phyloP scores from a whole-genome alignment of 1,284 basidiomycete species.

The Boletus smithii region DNA sequence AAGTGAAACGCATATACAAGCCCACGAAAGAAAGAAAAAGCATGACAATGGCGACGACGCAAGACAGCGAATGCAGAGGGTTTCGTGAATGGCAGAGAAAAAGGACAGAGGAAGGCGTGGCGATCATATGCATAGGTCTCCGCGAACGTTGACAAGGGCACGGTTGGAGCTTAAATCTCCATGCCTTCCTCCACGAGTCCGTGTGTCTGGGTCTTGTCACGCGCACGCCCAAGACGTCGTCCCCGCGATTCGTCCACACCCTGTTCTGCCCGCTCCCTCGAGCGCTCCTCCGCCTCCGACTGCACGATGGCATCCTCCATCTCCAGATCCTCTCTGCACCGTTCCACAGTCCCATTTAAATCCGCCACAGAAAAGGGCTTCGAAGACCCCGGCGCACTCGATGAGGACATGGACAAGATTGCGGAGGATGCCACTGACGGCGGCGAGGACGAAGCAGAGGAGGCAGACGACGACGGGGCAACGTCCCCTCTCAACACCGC shows the following conservation, averaged over 20 bases:
- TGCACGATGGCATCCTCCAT: slow-evolving; percentile 18
- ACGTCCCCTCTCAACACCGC: slow-evolving; percentile 20
- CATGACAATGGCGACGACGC: neutral
- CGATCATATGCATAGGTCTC: no score
- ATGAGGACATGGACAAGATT: slow-evolving; percentile 20
- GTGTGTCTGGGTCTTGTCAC: slow-evolving; percentile 17
- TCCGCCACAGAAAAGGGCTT: slow-evolving; percentile 16
- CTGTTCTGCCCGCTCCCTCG: neutral
- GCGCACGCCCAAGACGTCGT: slow-evolving; percentile 16
- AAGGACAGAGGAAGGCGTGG: no score
- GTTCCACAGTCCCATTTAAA: neutral
- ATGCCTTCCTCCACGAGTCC: slow-evolving; percentile 16
- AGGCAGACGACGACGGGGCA: slow-evolving; percentile 2
- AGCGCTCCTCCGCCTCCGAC: slow-evolving; percentile 1
- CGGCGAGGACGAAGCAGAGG: slow-evolving; percentile 17
- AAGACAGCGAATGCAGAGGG: no score
- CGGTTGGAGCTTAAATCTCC: slow-evolving; percentile 14
- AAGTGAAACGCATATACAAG: slow-evolving; percentile 5
- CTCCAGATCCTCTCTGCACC: slow-evolving; percentile 18
- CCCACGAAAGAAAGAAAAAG: neutral
- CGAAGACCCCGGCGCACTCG: slow-evolving; percentile 6
- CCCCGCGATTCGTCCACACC: slow-evolving; percentile 16
- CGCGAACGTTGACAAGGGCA: no score
- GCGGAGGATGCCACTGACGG: slow-evolving; percentile 21
- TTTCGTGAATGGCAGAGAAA: no score